Percentiles rank a stretch among this genome's conserved stretches.
These are phyloP conservation scores for Arachis stenosperma DNA, from an alignment of 306 rosid genomes.

Conservation along the genomic window DNA sequence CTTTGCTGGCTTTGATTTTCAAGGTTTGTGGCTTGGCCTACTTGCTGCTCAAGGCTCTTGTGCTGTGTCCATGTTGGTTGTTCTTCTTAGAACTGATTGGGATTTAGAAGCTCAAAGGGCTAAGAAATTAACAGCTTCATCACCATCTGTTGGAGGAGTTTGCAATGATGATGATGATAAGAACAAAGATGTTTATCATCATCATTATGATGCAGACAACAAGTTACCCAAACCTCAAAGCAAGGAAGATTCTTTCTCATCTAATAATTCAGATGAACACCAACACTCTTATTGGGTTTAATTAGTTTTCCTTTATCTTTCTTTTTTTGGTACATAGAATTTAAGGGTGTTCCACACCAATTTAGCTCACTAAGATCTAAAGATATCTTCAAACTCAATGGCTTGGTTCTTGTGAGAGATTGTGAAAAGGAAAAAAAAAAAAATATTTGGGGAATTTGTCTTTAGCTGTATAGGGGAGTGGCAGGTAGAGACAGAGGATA, in stretches of 20 bases:
- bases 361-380: too few relatives aligned
- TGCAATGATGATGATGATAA: constrained; percentile 39
- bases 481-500: constrained; percentile 43
- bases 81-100: constrained; percentile 76
- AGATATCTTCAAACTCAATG: too few relatives aligned
- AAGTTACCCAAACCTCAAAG: constrained; percentile 38
- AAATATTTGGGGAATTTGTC: constrained; percentile 37
- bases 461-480: constrained; percentile 51
- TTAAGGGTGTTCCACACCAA: too few relatives aligned
- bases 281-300: constrained; percentile 42
- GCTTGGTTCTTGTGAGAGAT: neutral
- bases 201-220: constrained; percentile 26
- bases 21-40: constrained; percentile 87
- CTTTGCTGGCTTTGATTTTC: constrained; percentile 68
- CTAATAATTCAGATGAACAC: constrained; percentile 33
- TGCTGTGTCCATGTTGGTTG: constrained; percentile 81
- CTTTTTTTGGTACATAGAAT: too few relatives aligned
- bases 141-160: neutral
- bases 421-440: constrained; percentile 1
- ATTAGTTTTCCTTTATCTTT: constrained; percentile 8
- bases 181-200: neutral
- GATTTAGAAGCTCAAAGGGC: constrained; percentile 70
- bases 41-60: constrained; percentile 91
- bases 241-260: constrained; percentile 48
- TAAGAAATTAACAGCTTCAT: constrained; percentile 52